These are phyloP conservation scores for Leishmania braziliensis DNA, from an alignment of 208 protist species.

Conservation along the genomic window DNA sequence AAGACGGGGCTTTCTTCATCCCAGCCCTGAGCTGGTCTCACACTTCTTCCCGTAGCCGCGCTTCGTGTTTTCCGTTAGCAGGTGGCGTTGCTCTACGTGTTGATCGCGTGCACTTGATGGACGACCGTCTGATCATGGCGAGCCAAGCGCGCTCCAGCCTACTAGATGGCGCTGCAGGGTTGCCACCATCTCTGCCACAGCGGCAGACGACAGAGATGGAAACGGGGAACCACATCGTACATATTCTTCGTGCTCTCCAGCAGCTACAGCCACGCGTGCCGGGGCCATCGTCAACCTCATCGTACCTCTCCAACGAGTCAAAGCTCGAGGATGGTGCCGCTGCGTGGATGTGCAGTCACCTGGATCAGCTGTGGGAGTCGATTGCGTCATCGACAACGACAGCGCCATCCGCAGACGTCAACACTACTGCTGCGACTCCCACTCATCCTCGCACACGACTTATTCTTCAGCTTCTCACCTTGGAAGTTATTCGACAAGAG, in stretches of 20 bases:
- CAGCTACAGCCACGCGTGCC: conserved; percentile 3
- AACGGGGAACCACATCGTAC: conserved; percentile 1
- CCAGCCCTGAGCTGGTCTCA: background rate
- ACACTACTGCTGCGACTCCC: background rate
- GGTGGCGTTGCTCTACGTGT: background rate
- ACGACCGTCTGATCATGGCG: background rate
- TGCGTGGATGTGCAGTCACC: conserved; percentile 30
- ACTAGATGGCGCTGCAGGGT: background rate
- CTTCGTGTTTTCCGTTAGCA: background rate
- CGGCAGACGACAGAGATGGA: background rate
- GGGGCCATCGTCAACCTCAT: background rate
- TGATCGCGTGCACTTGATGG: conserved; percentile 6
- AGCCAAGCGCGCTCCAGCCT: background rate
- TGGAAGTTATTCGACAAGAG: conserved; percentile 3
- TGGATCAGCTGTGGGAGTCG: conserved; percentile 26
- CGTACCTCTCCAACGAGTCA: background rate
- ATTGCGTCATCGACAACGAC: background rate
- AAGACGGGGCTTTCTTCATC: background rate
- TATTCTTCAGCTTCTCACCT: conserved; percentile 17
- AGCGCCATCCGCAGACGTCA: background rate
- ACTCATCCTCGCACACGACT: conserved; percentile 21
- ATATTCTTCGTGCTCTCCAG: conserved; percentile 8
- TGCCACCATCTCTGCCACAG: background rate
- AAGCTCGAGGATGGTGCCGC: conserved; percentile 15
- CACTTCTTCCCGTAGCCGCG: background rate